Evolutionary conservation across 2,329 filamentous ascomycete species (phyloP), one percentile per base, ranked within the genome.

Genomic region (Periconia sp.): DNA sequence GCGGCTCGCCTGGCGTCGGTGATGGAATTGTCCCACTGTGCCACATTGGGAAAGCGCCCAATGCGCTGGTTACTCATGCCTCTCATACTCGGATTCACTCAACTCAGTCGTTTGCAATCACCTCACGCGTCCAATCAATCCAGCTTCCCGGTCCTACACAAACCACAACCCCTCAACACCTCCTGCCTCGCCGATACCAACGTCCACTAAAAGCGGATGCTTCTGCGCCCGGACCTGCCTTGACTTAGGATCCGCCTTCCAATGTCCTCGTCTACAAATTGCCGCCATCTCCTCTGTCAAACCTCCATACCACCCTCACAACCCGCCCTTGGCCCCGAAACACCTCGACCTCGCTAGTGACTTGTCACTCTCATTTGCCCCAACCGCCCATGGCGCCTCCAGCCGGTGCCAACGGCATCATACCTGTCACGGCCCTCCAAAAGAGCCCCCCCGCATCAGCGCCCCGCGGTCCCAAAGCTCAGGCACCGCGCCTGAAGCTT

Each of bases 401-500:
- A 44, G 56, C 63, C 5, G 69, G 62, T 49, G 62, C 66, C 57
- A 76, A 75, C 59, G 74, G 73, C 60, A 66, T 76, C 53, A 62
- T 76, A 53, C 72, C 73, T 47, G 70, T 69, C 49, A 58, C 65
- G 6, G 23, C 43, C 9, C 66, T 71, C 33, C 61, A 74, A 55
- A 74, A 74, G 58, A 72, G 67, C 50, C 23, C 64, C 35, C 61
- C 67, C 45, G 50, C 61, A 11, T 65, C 69, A 17, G 50, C 66
- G 2, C 59, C 71, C 52, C 71, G 69, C 47, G 69, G 69, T 15
- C 68, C 70, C 53, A 74, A 72, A 46, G 62, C 69, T 31, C 81
- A 82, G 61, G 73, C 80, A 17, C 82, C 86, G 52, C 89, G 90
- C 54, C 83, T 95, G 66, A 97, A 97, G 79, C 82, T 96, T 13